A percentile compares a stretch with the other conserved stretches of the same genome.
phyloP scores from a whole-genome alignment of 306 rosid genomes.

The Canavalia gladiata region DNA sequence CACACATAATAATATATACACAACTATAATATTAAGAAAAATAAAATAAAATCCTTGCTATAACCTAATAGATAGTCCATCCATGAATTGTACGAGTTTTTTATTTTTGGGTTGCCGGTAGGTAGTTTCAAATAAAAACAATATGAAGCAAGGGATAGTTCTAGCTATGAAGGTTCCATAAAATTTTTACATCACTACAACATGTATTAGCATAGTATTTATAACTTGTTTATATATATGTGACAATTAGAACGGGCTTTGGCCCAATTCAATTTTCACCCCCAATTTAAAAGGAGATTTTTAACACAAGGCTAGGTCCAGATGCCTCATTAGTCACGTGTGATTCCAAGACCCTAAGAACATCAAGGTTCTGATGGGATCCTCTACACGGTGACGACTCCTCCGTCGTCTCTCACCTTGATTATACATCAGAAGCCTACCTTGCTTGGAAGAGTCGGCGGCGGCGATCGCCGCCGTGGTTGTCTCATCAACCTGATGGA shows the following conservation, averaged over 20 bases:
- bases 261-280: not conserved
- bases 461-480: not conserved
- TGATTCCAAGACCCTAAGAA: constrained; percentile 57
- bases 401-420: constrained; percentile 42
- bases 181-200: constrained; percentile 28
- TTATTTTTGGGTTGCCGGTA: too few relatives aligned
- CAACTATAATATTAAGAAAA: too few relatives aligned
- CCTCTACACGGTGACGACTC: constrained; percentile 49
- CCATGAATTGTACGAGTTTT: too few relatives aligned
- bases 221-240: too few relatives aligned
- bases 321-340: constrained; percentile 37
- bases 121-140: too few relatives aligned
- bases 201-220: constrained; percentile 2
- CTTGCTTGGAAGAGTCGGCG: constrained; percentile 29
- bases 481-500: constrained; percentile 41
- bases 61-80: too few relatives aligned
- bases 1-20: too few relatives aligned
- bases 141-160: not conserved
- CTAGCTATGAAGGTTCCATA: constrained; percentile 14
- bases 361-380: constrained; percentile 61
- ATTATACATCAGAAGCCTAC: constrained; percentile 4
- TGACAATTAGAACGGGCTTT: too few relatives aligned
- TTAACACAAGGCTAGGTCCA: not conserved
- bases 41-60: too few relatives aligned
- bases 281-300: not conserved